phyloP scores from a whole-genome alignment of 768 basidiomycete genomes.

The Boletus pseudopeckii region DNA sequence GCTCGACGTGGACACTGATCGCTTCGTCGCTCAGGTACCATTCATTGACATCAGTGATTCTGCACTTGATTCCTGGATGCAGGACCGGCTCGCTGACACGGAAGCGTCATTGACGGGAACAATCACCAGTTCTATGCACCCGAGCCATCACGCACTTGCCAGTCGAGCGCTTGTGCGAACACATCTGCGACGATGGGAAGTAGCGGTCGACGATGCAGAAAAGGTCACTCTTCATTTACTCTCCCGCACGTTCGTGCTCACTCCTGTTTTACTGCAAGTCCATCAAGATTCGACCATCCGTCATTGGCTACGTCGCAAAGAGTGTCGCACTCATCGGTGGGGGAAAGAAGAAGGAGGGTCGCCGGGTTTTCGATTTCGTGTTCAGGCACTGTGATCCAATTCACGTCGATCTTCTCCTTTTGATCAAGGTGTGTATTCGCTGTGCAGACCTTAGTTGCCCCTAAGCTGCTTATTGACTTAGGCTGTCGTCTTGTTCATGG shows the following conservation, averaged over 20 bases:
- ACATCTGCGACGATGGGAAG: not conserved
- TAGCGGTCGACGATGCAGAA: not conserved
- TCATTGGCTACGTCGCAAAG: conserved; percentile 4
- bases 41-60: not conserved
- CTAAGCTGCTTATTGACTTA: not conserved
- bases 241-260: not conserved
- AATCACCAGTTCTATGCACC: not conserved
- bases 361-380: conserved; percentile 1
- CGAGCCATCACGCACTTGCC: not conserved
- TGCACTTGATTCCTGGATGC: not conserved
- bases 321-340: not conserved
- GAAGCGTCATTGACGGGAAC: not conserved
- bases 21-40: too few species aligned
- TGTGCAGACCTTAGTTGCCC: too few species aligned
- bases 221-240: not conserved
- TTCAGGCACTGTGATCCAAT: not conserved
- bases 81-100: not conserved
- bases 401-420: not conserved
- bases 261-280: not conserved
- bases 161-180: not conserved
- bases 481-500: not conserved
- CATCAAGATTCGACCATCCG: not conserved
- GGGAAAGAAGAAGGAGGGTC: not conserved
- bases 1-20: not conserved
- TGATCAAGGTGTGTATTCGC: conserved; percentile 1